Base-by-base conservation (phyloP, 2,329 filamentous ascomycete genomes). In the Dissoconium aciculare region DNA sequence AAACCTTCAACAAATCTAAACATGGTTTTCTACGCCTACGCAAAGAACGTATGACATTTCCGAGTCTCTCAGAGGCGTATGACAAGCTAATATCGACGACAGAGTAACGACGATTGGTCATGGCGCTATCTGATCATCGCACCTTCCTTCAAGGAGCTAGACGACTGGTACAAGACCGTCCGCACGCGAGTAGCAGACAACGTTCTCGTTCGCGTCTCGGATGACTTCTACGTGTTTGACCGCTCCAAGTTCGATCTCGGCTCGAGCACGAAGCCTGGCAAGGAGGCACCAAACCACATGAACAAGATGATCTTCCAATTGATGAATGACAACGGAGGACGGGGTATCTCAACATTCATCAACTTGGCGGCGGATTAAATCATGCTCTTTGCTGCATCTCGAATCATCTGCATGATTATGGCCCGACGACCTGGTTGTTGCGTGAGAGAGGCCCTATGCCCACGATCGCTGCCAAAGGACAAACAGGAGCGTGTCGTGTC, bases 1-100 rank as follows among this genome's bases (percentile, higher is more conserved):
- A n/a, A n/a, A n/a, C n/a, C n/a, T n/a, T n/a, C 19, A 23, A 23
- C 19, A n/a, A 23, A 23, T 23, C n/a, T 23, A 23, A 23, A 23
- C 8, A 23, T 23, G 19, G 19, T 23, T n/a, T 23, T 23, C 19
- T 23, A 23, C 19, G 19, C 19, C n/a, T 23, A 23, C n/a, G 19
- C 19, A 8, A 23, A 23, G 19, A 23, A 23, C 19, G 19, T 23
- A 23, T 23, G 19, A 8, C 19, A 8, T 23, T n/a, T 8, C 19
- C 19, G n/a, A 8, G 19, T n/a, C 19, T 23, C 19, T 8, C 19
- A 23, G 19, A n/a, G 8, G 19, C n/a, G n/a, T 23, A n/a, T n/a
- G 19, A 23, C 8, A n/a, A 23, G 19, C 19, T 23, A n/a, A 23
- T n/a, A n/a, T 8, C 19, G 19, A 23, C 8, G 8, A 23, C 19